Conservation (phyloP, 2,329 filamentous ascomycete species). For the Fusarium sambucinum region DNA sequence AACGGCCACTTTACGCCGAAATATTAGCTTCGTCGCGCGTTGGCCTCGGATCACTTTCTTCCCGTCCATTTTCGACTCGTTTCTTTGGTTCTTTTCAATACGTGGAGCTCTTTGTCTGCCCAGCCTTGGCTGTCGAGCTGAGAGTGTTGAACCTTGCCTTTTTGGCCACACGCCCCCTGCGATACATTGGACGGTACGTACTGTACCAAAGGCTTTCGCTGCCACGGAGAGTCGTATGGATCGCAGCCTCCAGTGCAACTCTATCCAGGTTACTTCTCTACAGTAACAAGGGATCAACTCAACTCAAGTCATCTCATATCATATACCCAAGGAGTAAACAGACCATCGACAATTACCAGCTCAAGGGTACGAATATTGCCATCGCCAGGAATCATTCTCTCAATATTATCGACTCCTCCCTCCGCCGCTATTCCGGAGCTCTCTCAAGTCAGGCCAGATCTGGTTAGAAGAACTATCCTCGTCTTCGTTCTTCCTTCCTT, state of each 20-base stretch:
- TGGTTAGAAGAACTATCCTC: constrained; percentile 30
- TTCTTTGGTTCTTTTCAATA: constrained; percentile 20
- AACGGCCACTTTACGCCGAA: constrained; percentile 19
- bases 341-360: constrained; percentile 3
- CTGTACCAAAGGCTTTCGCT: constrained; percentile 24
- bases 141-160: constrained; percentile 18
- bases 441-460: constrained; percentile 15
- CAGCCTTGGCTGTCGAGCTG: constrained; percentile 40
- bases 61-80: constrained; percentile 29
- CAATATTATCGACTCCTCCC: constrained; percentile 14
- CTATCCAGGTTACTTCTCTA: constrained; percentile 12
- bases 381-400: constrained; percentile 11
- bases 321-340: constrained; percentile 13
- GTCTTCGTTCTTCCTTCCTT: constrained; percentile 38
- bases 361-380: neutral
- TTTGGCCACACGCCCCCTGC: constrained; percentile 29
- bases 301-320: neutral
- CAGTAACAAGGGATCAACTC: constrained; percentile 7
- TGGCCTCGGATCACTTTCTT: constrained; percentile 27
- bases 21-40: constrained; percentile 13
- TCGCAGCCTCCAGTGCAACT: constrained; percentile 29
- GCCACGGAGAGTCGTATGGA: constrained; percentile 10
- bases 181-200: constrained; percentile 21
- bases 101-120: constrained; percentile 39
- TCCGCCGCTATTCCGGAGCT: constrained; percentile 37